Conservation (phyloP, 2,329 filamentous ascomycete genomes). For the Stenocarpella maydis region DNA sequence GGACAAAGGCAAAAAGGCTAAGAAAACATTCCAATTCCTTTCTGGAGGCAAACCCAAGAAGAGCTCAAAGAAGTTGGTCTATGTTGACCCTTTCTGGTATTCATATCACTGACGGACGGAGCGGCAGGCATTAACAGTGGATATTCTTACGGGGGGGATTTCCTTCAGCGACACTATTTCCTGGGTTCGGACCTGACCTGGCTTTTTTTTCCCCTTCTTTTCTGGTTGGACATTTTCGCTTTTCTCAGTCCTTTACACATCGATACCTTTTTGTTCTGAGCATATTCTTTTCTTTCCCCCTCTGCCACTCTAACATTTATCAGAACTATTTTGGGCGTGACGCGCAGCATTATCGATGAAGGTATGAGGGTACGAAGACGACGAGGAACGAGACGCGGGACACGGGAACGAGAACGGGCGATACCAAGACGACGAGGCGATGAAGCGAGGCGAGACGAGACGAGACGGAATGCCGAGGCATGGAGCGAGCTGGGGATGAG, state of each 20-base stretch:
- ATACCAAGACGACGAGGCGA: not conserved
- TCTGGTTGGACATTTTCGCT: not conserved
- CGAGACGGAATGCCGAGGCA: not conserved
- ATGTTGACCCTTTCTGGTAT: not conserved
- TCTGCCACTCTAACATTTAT: not conserved
- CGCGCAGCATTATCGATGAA: not conserved
- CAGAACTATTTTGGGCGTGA: not conserved
- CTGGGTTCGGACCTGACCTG: not conserved
- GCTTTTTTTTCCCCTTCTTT: not conserved
- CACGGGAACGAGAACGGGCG: not conserved
- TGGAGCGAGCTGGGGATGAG: slow-evolving; percentile 8
- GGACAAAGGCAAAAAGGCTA: slow-evolving; percentile 40
- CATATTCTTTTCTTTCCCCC: not conserved
- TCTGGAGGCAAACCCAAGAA: slow-evolving; percentile 41
- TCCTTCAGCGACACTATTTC: slow-evolving; percentile 16
- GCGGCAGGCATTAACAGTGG: not conserved
- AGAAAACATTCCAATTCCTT: slow-evolving; percentile 26
- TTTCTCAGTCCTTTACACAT: not conserved
- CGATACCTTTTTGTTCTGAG: slow-evolving; percentile 19
- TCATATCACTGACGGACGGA: slow-evolving; percentile 7
- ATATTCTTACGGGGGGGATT: not conserved
- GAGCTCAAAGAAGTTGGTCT: slow-evolving; percentile 44
- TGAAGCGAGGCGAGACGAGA: not conserved
- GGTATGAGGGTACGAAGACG: not conserved
- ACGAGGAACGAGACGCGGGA: slow-evolving; percentile 5